Evolutionary conservation across 176 grass and related monocot genomes (phyloP), one percentile per base, ranked within the genome.

Genomic region (Aegilops longissima): DNA sequence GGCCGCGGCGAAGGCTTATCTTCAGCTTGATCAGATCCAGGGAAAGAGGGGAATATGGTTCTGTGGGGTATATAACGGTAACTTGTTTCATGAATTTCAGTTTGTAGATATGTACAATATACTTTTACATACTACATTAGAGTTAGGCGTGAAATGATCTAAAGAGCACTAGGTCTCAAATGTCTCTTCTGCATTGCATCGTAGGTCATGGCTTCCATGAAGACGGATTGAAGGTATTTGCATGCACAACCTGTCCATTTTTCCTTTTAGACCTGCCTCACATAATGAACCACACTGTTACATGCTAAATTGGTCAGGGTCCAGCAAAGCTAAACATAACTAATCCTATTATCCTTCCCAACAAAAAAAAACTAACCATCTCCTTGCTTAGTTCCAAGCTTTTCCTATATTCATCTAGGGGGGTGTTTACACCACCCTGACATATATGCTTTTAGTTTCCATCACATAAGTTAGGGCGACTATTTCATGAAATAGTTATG

Each of bases 21-120:
- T 73, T 13, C 11, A 73, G 5, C 39, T 73, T 73, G 70, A 73
- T 23, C 70, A 24, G 70, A 44, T 73, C 38, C 70, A 73, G 38
- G 70, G 70, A 25, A 73, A 73, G 21, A 73, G 70, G 14, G 70
- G 70, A 73, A 73, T 73, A 44, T 73, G 70, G 70, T 73, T 73
- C n/a, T 73, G 70, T 24, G 70, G 38, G 11, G 70, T 12, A 42
- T 73, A 44, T 44, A 2, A 73, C 9, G 66, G 66, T 68, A 68
- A 35, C 66, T 17, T 35, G 66, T 35, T 68, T 20, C 16, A 34
- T 68, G 29, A 68, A 35, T 68, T 68, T 68, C 66, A 35, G 30
- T 35, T 18, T 68, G 7, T 20, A 6, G 66, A 68, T 7, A 34
- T 68, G 30, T 68, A 35, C 30, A 16, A 25, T 25, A 73, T 6